Evolutionary conservation across 345 rosid genomes (phyloP).

Genomic region (Eucalyptus rudis): DNA sequence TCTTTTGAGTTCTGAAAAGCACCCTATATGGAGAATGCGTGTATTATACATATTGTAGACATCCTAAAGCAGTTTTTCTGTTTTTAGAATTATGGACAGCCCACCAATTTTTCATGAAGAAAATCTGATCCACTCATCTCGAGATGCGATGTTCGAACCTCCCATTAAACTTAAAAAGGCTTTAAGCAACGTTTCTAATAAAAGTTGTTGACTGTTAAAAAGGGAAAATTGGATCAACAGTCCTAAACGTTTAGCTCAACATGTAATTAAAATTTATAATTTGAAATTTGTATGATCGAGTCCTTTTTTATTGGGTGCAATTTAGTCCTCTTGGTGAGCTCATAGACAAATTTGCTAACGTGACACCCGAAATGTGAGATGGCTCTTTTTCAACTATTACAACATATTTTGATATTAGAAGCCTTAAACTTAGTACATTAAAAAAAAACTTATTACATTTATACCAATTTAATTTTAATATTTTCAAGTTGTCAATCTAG

Average conservation of each 20-base stretch:
- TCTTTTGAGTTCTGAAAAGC: neutral
- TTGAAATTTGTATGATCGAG: neutral
- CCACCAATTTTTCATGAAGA: neutral
- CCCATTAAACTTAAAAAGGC: neutral
- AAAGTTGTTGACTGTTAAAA: neutral
- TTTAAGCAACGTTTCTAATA: neutral
- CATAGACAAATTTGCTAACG: neutral
- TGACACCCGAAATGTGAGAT: neutral
- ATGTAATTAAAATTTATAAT: neutral
- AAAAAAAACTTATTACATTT: too few relatives aligned
- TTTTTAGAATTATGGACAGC: neutral
- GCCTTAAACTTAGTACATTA: too few relatives aligned
- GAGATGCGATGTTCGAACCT: neutral
- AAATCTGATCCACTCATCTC: neutral
- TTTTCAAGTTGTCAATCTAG: neutral
- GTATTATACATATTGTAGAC: neutral
- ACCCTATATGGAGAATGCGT: neutral
- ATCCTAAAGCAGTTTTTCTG: neutral
- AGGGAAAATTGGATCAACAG: neutral
- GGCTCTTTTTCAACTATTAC: neutral
- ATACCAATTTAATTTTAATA: neutral
- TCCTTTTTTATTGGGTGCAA: neutral
- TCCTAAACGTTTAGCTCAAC: neutral
- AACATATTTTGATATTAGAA: neutral
- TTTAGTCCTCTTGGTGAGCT: neutral